Evolutionary conservation across 202 grass and related monocot genomes (phyloP), one percentile per base, ranked within the genome.

Genomic region (Schoenoplectus tabernaemontani): DNA sequence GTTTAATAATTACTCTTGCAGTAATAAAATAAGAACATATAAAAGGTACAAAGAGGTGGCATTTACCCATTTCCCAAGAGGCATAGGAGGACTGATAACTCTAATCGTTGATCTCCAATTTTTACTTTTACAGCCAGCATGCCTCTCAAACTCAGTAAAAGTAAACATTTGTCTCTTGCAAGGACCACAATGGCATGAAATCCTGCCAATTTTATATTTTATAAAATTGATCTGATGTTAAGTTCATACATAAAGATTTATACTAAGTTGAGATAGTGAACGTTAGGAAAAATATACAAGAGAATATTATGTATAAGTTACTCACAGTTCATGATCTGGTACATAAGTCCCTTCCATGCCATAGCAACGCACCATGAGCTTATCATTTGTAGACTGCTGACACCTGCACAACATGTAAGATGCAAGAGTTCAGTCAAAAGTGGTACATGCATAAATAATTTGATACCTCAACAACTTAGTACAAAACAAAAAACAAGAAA

Each of bases 61-160:
- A 89, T 88, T 54, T 42, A 98, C 95, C 91, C 91, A 98, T 98
- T 98, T 98, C 70, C 95, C 95, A 51, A 98, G 86, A 16, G 91
- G 82, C 84, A 58, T 90, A 37, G 90, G 83, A 13, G 89, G 85
- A 22, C 37, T 91, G 79, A 91, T 87, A 74, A 94, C 85, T 91
- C 93, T 98, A 71, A 98, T 88, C 84, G 91, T 98, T 20, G 95
- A 98, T 68, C 92, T 98, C 95, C 95, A 98, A 75, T 94, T 94
- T 90, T 98, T 94, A 92, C 91, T 98, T 90, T 93, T 98, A 81
- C 87, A 92, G 76, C 95, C 91, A 72, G 87, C 86, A 65, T 98
- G 95, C 11, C 89, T 73, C 79, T 98, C 95, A 91, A 91, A 98
- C 88, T 98, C 95, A 77, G 89, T 94, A 81, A 90, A 88, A 82